Conservation (phyloP, 2,329 filamentous ascomycete species). For the Penicillium glabrum region DNA sequence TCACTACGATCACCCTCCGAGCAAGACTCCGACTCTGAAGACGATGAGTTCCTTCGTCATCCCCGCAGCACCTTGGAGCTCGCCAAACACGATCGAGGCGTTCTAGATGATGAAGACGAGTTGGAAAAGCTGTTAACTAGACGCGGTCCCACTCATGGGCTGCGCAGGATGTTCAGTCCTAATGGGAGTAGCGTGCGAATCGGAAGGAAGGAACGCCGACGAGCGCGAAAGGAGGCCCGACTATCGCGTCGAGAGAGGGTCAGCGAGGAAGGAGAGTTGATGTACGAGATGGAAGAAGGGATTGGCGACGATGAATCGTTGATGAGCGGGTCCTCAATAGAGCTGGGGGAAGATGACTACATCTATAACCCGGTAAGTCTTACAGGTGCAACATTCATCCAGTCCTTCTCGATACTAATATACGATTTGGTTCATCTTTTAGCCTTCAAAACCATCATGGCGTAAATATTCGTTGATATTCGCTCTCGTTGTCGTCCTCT, state of each 20-base stretch:
- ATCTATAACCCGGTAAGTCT: conserved; percentile 27
- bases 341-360: conserved; percentile 45
- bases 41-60: conserved; percentile 66
- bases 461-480: conserved; percentile 41
- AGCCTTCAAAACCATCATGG: conserved; percentile 27
- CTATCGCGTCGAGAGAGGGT: conserved; percentile 53
- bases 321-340: conserved; percentile 61
- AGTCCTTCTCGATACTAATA: neutral
- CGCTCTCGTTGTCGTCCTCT: conserved; percentile 51
- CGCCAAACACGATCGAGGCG: conserved; percentile 66
- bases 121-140: conserved; percentile 49
- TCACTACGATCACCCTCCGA: conserved; percentile 63
- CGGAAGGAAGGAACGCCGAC: conserved; percentile 52
- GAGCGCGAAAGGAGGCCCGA: conserved; percentile 45
- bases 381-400: neutral
- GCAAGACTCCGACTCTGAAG: conserved; percentile 74
- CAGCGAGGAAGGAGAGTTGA: conserved; percentile 71
- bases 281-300: conserved; percentile 91
- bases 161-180: conserved; percentile 43
- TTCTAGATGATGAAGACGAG: conserved; percentile 73
- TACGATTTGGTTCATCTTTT: neutral
- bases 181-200: conserved; percentile 52
- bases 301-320: conserved; percentile 60
- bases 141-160: conserved; percentile 34
- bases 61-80: conserved; percentile 70